These are phyloP conservation scores for Aspergillus spinulosporus DNA, from an alignment of 2,329 filamentous ascomycete species.

Conservation along the genomic window DNA sequence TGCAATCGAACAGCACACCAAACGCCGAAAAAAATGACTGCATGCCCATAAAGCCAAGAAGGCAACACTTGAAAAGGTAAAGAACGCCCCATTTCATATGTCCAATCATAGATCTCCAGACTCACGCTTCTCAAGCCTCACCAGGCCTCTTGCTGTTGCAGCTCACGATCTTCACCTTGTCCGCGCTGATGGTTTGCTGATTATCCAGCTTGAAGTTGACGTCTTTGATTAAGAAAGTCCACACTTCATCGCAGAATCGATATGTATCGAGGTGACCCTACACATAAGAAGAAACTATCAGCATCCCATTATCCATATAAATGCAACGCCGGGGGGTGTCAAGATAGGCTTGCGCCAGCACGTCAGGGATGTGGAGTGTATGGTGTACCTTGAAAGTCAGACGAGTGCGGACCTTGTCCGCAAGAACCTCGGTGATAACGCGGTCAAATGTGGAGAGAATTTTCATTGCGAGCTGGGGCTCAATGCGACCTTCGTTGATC, in stretches of 20 bases:
- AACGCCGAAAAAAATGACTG: constrained; percentile 16
- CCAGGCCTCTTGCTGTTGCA: constrained; percentile 86
- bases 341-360: not conserved
- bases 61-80: not conserved
- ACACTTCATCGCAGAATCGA: constrained; percentile 98
- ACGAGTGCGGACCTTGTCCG: constrained; percentile 87
- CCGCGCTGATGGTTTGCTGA: constrained; percentile 70
- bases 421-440: constrained; percentile 84
- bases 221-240: constrained; percentile 98
- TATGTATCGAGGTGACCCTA: constrained; percentile 97
- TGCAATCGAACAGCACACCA: not conserved
- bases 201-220: constrained; percentile 98
- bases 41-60: not conserved
- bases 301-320: not conserved
- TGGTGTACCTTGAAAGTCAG: constrained; percentile 85
- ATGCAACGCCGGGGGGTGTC: not conserved
- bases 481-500: constrained; percentile 91
- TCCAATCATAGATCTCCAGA: not conserved
- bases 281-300: constrained; percentile 11
- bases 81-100: constrained; percentile 17
- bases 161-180: constrained; percentile 97
- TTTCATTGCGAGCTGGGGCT: constrained; percentile 98
- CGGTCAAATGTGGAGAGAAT: constrained; percentile 95
- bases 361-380: not conserved
- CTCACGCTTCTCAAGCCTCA: constrained; percentile 41